Evolutionary conservation across 1,139 yeast genomes (phyloP), one percentile per base, ranked within the genome.

Genomic region (Geotrichum aggregatum): DNA sequence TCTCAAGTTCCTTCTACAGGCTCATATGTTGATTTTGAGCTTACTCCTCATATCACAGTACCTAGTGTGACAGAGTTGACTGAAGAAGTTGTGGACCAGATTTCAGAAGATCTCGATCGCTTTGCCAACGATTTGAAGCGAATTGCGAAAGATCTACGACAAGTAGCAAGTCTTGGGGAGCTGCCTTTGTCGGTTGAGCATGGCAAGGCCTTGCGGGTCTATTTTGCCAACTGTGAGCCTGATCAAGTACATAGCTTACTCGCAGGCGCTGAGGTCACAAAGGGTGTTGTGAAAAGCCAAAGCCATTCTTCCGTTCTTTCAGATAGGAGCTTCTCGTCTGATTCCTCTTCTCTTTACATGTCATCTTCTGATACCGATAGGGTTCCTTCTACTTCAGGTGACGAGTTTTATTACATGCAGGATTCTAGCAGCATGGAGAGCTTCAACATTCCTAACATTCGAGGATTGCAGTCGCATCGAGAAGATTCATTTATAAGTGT

Each of bases 191-290:
- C 71, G 0, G 54, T 69, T 14, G 70, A 66, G 52, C 56, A 54
- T 33, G 64, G 66, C 26, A 54, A 57, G 22, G 53, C 57, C 3
- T 46, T 70, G 14, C 63, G 73, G 30, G 64, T 70, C 6, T 71
- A 70, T 52, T 69, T 70, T 59, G 72, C 73, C 45, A 70, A 70
- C 52, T 58, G 69, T 30, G 71, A 68, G 47, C 54, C 64, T 1
- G 64, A 61, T n/a, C 61, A 64, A 44, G 71, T 68, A n/a, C 56
- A 60, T 34, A 40, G 56, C 30, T 58, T 69, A 35, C 57, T 68
- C 46, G 57, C 57, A 10, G 72, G 68, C 44, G 63, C 65, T 40
- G 73, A 65, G 21, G 68, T 67, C 22, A 54, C 67, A 0, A 52
- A 61, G 10, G 72, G 71, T 24, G 61, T 60, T 10, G 61, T 69